These are phyloP conservation scores for Calocybe cyanea DNA, from an alignment of 768 basidiomycete genomes.

Conservation along the genomic window DNA sequence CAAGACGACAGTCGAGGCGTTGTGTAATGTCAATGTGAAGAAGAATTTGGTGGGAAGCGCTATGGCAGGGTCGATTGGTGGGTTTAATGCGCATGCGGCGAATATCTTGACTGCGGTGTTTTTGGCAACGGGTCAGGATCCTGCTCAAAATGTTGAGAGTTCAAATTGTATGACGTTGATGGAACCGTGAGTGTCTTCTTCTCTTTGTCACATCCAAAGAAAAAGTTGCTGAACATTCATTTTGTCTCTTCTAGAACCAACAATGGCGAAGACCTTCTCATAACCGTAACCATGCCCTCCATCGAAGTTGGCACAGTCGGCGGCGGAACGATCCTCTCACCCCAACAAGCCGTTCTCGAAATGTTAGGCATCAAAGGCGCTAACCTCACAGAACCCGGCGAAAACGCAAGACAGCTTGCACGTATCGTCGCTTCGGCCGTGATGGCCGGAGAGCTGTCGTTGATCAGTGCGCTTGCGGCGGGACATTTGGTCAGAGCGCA, in stretches of 20 bases:
- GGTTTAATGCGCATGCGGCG: conserved; percentile 97
- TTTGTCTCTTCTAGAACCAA: conserved; percentile 57
- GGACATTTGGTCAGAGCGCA: conserved; percentile 94
- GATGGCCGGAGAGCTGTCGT: conserved; percentile 95
- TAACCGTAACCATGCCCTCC: conserved; percentile 97
- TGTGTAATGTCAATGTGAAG: conserved; percentile 91
- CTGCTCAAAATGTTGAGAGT: conserved; percentile 98
- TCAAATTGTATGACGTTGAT: conserved; percentile 98
- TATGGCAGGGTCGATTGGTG: conserved; percentile 97
- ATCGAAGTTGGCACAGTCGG: conserved; percentile 99
- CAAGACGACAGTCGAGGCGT: conserved; percentile 89
- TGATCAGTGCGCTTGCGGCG: conserved; percentile 90
- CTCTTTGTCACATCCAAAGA: conserved; percentile 2
- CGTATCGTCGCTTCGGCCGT: conserved; percentile 88
- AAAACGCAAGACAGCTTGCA: conserved; percentile 87
- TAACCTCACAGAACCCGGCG: conserved; percentile 80
- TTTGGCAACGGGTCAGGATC: conserved; percentile 97
- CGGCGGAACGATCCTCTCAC: conserved; percentile 89
- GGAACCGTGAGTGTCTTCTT: conserved; percentile 77
- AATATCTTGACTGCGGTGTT: conserved; percentile 96
- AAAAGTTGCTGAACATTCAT: background rate
- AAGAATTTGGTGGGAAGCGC: conserved; percentile 97
- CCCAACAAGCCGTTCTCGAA: conserved; percentile 87
- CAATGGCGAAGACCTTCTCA: conserved; percentile 83
- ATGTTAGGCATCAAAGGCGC: conserved; percentile 93